Percentiles rank a stretch among this genome's conserved stretches.
Evolutionary conservation across 768 basidiomycete species (phyloP).

Genomic region (Tricholoma sp.): DNA sequence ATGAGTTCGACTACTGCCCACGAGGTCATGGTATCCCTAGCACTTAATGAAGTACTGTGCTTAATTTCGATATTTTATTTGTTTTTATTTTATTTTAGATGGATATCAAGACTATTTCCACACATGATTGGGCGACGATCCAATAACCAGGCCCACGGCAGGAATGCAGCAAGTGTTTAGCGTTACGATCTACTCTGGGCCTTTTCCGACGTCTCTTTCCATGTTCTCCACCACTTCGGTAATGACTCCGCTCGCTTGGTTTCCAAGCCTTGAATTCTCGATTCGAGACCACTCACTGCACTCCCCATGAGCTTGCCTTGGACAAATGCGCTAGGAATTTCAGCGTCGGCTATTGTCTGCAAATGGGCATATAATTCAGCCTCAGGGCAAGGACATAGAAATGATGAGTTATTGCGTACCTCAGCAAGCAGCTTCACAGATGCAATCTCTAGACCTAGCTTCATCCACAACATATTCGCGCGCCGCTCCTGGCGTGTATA

Average conservation of each 20-base stretch:
- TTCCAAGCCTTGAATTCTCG: slow-evolving; percentile 7
- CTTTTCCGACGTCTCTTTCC: slow-evolving; percentile 6
- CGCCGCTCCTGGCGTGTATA: slow-evolving; percentile 32
- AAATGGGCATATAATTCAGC: neutral
- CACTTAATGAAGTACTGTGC: no score
- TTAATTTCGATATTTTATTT: no score
- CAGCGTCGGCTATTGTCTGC: slow-evolving; percentile 5
- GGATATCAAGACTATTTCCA: neutral
- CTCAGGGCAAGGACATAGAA: neutral
- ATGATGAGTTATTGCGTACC: slow-evolving; percentile 1
- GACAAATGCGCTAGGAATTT: neutral
- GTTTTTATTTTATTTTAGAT: no score
- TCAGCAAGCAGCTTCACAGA: slow-evolving; percentile 5
- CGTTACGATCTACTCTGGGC: neutral
- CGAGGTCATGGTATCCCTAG: no score
- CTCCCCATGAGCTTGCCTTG: slow-evolving; percentile 7
- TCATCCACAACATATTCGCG: slow-evolving; percentile 31
- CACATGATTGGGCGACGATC: neutral
- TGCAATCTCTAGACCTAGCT: slow-evolving; percentile 24
- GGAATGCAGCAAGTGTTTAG: neutral
- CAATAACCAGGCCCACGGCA: neutral
- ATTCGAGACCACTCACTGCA: slow-evolving; percentile 15
- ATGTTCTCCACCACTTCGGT: slow-evolving; percentile 27
- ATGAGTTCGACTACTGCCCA: no score
- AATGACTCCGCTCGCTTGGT: slow-evolving; percentile 16